Evolutionary conservation across 768 basidiomycete species (phyloP).

Genomic region (Rhodotorula sphaerocarpa): DNA sequence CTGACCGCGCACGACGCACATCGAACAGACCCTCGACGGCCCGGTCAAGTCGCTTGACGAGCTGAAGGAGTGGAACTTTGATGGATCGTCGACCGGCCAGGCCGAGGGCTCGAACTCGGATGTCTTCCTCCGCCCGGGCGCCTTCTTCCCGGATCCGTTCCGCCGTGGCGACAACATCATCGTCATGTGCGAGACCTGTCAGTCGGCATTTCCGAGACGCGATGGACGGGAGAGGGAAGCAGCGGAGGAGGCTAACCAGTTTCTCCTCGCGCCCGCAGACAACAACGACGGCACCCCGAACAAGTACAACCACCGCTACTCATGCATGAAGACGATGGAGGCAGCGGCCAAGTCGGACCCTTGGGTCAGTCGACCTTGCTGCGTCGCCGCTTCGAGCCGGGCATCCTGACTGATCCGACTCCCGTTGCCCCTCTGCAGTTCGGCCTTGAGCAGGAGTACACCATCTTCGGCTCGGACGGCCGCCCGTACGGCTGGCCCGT

Average conservation of each 20-base stretch:
- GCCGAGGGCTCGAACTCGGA: conserved; percentile 93
- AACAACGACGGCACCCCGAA: conserved; percentile 93
- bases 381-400: neutral
- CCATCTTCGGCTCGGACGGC: conserved; percentile 86
- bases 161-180: conserved; percentile 62
- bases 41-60: conserved; percentile 78
- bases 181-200: conserved; percentile 60
- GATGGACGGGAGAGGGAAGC: too few species aligned
- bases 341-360: conserved; percentile 68
- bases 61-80: conserved; percentile 98
- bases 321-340: conserved; percentile 92
- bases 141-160: conserved; percentile 99
- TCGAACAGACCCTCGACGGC: conserved; percentile 81
- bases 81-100: conserved; percentile 69
- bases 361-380: conserved; percentile 65
- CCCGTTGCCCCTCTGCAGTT: too few species aligned
- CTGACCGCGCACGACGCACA: too few species aligned
- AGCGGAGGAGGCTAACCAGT: neutral
- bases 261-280: conserved; percentile 2
- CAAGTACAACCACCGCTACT: conserved; percentile 88
- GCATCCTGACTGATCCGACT: too few species aligned
- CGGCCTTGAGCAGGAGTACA: conserved; percentile 98
- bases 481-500: conserved; percentile 93
- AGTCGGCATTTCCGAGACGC: neutral
- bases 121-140: conserved; percentile 91